phyloP scores from a whole-genome alignment of 2,329 filamentous ascomycete genomes.

The Corniculantispora saksenae region DNA sequence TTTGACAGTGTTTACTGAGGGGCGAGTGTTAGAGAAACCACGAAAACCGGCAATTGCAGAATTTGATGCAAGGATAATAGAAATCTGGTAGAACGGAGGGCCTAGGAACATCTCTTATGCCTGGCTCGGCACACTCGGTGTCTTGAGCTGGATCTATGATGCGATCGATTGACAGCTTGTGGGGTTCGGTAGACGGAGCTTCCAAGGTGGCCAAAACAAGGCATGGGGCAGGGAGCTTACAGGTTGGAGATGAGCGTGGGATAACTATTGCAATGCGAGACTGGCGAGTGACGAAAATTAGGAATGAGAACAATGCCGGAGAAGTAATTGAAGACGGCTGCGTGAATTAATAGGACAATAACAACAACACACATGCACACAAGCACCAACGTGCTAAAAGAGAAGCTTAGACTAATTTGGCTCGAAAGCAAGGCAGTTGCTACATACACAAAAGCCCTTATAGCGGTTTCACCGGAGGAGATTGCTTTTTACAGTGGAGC shows the following conservation, averaged over 20 bases:
- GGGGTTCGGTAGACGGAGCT: not conserved
- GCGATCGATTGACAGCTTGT: conserved; percentile 12
- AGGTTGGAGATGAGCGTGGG: not conserved
- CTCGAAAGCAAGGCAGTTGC: not conserved
- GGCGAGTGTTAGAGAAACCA: not conserved
- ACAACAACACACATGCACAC: not conserved
- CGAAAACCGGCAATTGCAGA: not conserved
- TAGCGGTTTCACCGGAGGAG: not conserved
- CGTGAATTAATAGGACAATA: not conserved
- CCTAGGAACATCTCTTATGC: not conserved
- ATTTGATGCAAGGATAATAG: not conserved
- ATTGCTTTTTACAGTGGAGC: not conserved
- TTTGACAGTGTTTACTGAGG: not conserved
- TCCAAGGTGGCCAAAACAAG: not conserved
- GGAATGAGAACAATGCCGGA: not conserved
- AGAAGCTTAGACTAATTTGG: not conserved
- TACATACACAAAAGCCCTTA: not conserved
- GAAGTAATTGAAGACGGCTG: not conserved
- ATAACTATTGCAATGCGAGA: not conserved
- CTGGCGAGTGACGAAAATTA: not conserved
- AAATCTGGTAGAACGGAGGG: not conserved
- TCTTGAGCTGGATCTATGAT: conserved; percentile 14
- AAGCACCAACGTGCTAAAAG: not conserved
- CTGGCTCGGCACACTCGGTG: conserved; percentile 3
- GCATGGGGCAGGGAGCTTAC: not conserved